These are phyloP conservation scores for Globisporangium splendens DNA, from an alignment of 352 stramenopile species.

Conservation along the genomic window DNA sequence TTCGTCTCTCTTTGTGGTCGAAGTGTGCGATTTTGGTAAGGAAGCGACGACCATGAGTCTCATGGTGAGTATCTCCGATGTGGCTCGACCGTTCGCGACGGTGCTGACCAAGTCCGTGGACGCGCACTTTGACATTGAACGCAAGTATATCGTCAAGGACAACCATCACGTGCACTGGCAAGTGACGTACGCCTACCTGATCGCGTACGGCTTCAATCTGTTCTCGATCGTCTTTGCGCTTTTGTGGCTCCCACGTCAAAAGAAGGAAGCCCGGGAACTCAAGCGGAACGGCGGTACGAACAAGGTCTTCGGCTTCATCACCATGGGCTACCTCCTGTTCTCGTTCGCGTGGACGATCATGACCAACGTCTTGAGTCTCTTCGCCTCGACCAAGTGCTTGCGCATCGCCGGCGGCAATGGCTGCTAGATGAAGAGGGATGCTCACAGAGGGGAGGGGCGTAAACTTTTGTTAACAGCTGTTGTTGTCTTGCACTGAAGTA, in stretches of 20 bases:
- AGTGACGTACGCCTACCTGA: conserved; percentile 50
- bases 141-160: conserved; percentile 39
- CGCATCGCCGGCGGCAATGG: conserved; percentile 43
- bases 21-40: conserved; percentile 43
- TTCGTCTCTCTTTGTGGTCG: conserved; percentile 43
- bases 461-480: not conserved
- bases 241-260: conserved; percentile 44
- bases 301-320: conserved; percentile 34
- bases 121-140: conserved; percentile 48
- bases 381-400: conserved; percentile 44
- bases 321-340: conserved; percentile 36
- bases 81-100: conserved; percentile 46
- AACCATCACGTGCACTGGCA: conserved; percentile 37
- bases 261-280: conserved; percentile 39
- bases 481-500: too few relatives aligned
- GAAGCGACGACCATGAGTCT: conserved; percentile 50
- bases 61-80: conserved; percentile 34
- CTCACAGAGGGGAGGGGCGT: too few relatives aligned
- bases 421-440: conserved; percentile 15
- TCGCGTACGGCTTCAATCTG: conserved; percentile 57
- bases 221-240: conserved; percentile 37
- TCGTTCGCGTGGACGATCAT: conserved; percentile 53
- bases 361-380: conserved; percentile 58
- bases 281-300: conserved; percentile 38
- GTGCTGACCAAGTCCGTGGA: conserved; percentile 60